Evolutionary conservation across 208 protist genomes (phyloP).

Genomic region (Angomonas ambiguus): DNA sequence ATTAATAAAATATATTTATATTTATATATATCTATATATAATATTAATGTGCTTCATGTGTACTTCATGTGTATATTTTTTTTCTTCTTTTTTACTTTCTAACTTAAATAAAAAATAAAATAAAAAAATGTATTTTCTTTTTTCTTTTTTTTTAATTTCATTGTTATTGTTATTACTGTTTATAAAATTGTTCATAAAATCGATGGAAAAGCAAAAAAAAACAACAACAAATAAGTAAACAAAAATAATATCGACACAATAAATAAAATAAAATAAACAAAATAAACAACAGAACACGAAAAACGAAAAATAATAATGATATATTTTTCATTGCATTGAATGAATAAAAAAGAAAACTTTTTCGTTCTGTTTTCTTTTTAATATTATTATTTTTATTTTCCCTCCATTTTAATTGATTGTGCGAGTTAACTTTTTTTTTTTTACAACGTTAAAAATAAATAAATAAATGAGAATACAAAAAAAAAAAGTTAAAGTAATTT

Average conservation of each 20-base stretch:
- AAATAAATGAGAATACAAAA: background rate
- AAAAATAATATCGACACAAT: too few relatives aligned
- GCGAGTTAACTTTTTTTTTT: too few relatives aligned
- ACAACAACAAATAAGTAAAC: background rate
- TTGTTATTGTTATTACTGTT: conserved; percentile 8
- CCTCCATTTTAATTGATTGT: too few relatives aligned
- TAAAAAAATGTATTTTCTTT: background rate
- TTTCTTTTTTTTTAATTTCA: conserved; percentile 4
- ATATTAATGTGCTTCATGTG: background rate
- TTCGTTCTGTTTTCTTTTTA: too few relatives aligned
- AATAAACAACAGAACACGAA: too few relatives aligned
- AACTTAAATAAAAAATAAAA: background rate
- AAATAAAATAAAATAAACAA: too few relatives aligned
- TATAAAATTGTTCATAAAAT: background rate
- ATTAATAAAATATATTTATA: background rate
- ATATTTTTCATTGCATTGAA: background rate
- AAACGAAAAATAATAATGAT: too few relatives aligned
- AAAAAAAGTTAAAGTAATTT: too few relatives aligned
- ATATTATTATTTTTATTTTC: too few relatives aligned
- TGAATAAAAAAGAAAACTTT: too few relatives aligned
- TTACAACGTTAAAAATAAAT: background rate
- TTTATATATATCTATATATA: background rate
- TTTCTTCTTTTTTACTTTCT: conserved; percentile 1
- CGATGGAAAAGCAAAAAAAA: too few relatives aligned
- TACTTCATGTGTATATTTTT: background rate